Evolutionary conservation across 1,284 basidiomycete species (phyloP).

Genomic region (Trametes hirsuta): DNA sequence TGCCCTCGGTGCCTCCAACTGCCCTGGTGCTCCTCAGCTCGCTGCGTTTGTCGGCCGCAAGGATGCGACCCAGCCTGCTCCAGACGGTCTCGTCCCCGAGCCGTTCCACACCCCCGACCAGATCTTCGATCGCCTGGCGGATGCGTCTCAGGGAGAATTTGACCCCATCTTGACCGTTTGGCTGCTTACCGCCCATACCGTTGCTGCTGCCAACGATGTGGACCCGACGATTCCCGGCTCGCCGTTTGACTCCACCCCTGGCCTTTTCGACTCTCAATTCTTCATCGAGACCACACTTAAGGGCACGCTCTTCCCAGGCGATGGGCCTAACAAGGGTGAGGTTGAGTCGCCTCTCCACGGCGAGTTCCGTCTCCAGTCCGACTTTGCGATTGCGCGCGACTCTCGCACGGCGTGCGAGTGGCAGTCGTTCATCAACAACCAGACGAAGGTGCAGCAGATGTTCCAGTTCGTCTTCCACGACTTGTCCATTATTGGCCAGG

Average conservation of each 20-base stretch:
- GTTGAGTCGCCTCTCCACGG: slow-evolving; percentile 28
- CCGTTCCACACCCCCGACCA: slow-evolving; percentile 41
- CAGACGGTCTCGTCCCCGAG: slow-evolving; percentile 43
- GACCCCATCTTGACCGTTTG: slow-evolving; percentile 44
- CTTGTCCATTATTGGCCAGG: slow-evolving; percentile 25
- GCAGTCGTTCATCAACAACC: slow-evolving; percentile 35
- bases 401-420: slow-evolving; percentile 36
- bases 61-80: slow-evolving; percentile 35
- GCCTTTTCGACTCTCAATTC: slow-evolving; percentile 26
- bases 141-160: slow-evolving; percentile 31
- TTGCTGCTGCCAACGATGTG: slow-evolving; percentile 27
- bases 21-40: slow-evolving; percentile 35
- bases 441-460: slow-evolving; percentile 25
- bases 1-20: slow-evolving; percentile 34
- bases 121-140: slow-evolving; percentile 30
- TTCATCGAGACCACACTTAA: slow-evolving; percentile 27
- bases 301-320: slow-evolving; percentile 34
- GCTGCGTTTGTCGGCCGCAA: slow-evolving; percentile 37
- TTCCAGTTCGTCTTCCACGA: slow-evolving; percentile 29
- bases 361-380: slow-evolving; percentile 37
- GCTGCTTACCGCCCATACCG: slow-evolving; percentile 38
- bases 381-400: slow-evolving; percentile 29
- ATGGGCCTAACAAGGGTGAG: slow-evolving; percentile 28
- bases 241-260: slow-evolving; percentile 27
- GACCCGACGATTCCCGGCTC: slow-evolving; percentile 26